Conservation (phyloP, 2,329 filamentous ascomycete genomes). For the Rhynchosporium secalis region DNA sequence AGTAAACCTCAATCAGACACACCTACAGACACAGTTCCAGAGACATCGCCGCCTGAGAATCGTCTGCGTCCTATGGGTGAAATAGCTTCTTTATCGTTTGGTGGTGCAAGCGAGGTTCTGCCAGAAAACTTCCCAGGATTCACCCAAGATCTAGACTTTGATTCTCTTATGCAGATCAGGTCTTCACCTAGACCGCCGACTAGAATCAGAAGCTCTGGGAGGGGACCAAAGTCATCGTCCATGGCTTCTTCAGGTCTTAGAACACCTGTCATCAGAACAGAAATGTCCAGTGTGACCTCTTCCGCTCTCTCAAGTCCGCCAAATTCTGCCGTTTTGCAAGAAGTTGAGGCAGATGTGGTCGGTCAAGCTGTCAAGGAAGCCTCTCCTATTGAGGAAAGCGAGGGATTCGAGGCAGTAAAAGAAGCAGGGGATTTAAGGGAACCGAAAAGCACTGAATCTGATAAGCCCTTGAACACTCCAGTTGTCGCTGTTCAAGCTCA, state of each 20-base stretch:
- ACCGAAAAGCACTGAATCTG: background rate
- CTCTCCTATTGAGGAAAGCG: background rate
- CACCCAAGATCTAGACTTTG: slow-evolving; percentile 35
- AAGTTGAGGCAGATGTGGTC: background rate
- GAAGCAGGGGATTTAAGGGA: background rate
- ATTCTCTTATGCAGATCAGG: slow-evolving; percentile 22
- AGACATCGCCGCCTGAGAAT: slow-evolving; percentile 36
- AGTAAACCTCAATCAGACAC: slow-evolving; percentile 21
- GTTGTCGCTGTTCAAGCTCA: background rate
- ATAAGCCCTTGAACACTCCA: background rate
- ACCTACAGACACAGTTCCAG: slow-evolving; percentile 32
- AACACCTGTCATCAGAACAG: background rate
- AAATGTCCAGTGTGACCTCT: background rate
- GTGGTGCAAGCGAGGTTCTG: slow-evolving; percentile 19
- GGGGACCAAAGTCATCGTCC: background rate
- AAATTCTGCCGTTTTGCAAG: background rate
- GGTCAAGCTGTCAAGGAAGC: background rate
- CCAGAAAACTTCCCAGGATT: slow-evolving; percentile 32
- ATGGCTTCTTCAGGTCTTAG: background rate
- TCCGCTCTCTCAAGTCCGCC: slow-evolving; percentile 6
- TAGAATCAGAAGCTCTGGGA: background rate
- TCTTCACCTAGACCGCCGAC: slow-evolving; percentile 14
- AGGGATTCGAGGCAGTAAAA: background rate
- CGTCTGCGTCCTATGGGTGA: slow-evolving; percentile 34
- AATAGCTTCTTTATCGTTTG: slow-evolving; percentile 34